Base-by-base conservation (phyloP, 1,284 basidiomycete species). In the Microbotryum silenes-acaulis region DNA sequence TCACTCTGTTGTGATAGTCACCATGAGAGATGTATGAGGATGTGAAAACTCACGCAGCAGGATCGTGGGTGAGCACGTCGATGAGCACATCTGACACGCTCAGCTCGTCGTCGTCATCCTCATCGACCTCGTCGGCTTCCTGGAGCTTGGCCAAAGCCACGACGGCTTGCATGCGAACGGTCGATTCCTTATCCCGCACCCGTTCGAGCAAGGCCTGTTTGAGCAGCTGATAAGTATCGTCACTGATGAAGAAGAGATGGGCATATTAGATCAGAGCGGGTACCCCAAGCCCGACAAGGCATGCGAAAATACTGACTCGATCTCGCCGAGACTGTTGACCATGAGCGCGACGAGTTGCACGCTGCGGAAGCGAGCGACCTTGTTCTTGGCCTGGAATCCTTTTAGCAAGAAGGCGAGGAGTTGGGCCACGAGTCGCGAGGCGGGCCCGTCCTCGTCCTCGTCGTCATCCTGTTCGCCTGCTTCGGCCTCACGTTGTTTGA, bases 361-460 rank as follows among this genome's bases (percentile, higher is more conserved):
- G 63, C 85, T 86, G 21, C 92, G 83, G 71, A 86, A 91, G 14
- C 92, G 82, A 27, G 89, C 86, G 58, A 83, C 82, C 79, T 94
- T 97, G 79, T 93, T 88, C 76, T 94, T 97, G 4, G 92, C 88
- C 14, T 81, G 75, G 75, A 92, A 92, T 0, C 92, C 92, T 63
- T 83, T 82, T 57, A 93, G 78, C 27, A 96, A 80, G 77, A 89
- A 89, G 54, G 82, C 82, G 59, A 96, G 78, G 4, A 96, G 77
- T 52, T 84, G 81, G 14, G 82, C 76, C 1, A 87, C 79, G 70
- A 97, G 91, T 58, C 91, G 82, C 0, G 88, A 83, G 0, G 84
- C 81, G 0, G 84, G 77, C 0, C 85, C 87, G 45, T 87, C 85
- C 16, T 85, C 81, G 16, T 89, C 86, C 10, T 87, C 85, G 5